phyloP scores from a whole-genome alignment of 208 protist genomes.

The Lotmaria passim region DNA sequence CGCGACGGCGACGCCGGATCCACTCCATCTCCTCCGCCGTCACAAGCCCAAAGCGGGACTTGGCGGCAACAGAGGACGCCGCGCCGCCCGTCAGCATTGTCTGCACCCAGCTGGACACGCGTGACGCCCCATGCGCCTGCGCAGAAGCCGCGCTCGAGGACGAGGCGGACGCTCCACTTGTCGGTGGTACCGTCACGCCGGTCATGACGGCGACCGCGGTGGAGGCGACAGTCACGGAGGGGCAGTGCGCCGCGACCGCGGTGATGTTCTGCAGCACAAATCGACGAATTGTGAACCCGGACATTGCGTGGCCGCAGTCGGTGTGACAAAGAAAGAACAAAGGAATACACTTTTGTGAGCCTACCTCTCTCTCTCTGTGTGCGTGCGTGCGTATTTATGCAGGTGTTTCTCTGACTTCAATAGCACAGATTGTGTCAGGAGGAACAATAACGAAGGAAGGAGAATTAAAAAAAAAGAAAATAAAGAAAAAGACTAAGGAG shows the following conservation, averaged over 20 bases:
- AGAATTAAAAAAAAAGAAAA: constrained; percentile 2
- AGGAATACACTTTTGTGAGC: too few relatives aligned
- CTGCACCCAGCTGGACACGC: constrained; percentile 13
- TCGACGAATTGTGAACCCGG: constrained; percentile 59
- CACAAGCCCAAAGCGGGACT: constrained; percentile 54
- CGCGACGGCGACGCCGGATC: constrained; percentile 50
- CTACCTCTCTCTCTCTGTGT: too few relatives aligned
- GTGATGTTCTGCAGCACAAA: constrained; percentile 78
- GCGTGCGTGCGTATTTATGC: too few relatives aligned
- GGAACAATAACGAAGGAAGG: too few relatives aligned
- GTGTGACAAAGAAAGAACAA: too few relatives aligned
- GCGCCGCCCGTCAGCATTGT: constrained; percentile 15
- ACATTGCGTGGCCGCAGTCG: constrained; percentile 43
- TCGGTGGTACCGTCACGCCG: constrained; percentile 2
- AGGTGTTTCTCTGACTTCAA: too few relatives aligned
- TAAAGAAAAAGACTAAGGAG: neutral
- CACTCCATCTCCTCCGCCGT: constrained; percentile 77
- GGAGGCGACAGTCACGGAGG: constrained; percentile 38
- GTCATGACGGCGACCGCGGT: constrained; percentile 30
- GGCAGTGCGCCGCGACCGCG: constrained; percentile 67
- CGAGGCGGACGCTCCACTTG: neutral
- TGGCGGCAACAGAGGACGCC: neutral
- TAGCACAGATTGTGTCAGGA: too few relatives aligned
- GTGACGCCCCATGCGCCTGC: neutral
- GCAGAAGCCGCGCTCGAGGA: neutral